Conservation (phyloP, 1,284 basidiomycete species). For the Ganoderma leucocontextum region DNA sequence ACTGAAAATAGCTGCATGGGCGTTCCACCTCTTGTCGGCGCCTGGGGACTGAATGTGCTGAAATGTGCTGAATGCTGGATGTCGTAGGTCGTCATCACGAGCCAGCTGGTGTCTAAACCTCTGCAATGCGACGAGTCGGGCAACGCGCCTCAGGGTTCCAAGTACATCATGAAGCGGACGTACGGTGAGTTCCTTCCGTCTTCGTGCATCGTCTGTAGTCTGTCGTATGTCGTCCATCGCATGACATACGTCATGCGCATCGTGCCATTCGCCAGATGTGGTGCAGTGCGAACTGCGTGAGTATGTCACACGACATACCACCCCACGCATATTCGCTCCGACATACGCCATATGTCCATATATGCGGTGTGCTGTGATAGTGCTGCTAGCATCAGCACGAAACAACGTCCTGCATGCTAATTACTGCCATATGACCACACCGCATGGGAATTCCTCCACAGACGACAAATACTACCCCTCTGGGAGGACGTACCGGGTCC, state of each 20-base stretch:
- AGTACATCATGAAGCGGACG: slow-evolving; percentile 68
- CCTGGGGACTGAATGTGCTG: neutral
- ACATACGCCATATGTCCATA: slow-evolving; percentile 8
- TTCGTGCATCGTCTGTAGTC: neutral
- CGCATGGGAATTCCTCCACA: slow-evolving; percentile 26
- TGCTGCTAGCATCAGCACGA: neutral
- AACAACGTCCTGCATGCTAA: neutral
- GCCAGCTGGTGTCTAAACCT: slow-evolving; percentile 74
- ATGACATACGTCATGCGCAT: neutral
- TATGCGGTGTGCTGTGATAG: neutral
- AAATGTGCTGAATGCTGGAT: neutral
- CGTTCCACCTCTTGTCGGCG: slow-evolving; percentile 10
- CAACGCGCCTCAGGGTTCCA: slow-evolving; percentile 68
- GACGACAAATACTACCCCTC: slow-evolving; percentile 43
- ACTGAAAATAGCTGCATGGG: slow-evolving; percentile 20
- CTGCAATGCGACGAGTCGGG: slow-evolving; percentile 65
- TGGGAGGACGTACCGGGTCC: slow-evolving; percentile 46
- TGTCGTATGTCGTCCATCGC: neutral
- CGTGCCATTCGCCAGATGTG: slow-evolving; percentile 14
- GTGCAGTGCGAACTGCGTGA: neutral
- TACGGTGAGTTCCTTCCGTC: slow-evolving; percentile 55
- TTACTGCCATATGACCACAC: slow-evolving; percentile 15
- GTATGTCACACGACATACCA: neutral
- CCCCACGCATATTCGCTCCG: neutral
- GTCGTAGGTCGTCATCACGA: slow-evolving; percentile 66